These are phyloP conservation scores for Diaporthe batatas DNA, from an alignment of 2,329 filamentous ascomycete genomes.

Conservation along the genomic window DNA sequence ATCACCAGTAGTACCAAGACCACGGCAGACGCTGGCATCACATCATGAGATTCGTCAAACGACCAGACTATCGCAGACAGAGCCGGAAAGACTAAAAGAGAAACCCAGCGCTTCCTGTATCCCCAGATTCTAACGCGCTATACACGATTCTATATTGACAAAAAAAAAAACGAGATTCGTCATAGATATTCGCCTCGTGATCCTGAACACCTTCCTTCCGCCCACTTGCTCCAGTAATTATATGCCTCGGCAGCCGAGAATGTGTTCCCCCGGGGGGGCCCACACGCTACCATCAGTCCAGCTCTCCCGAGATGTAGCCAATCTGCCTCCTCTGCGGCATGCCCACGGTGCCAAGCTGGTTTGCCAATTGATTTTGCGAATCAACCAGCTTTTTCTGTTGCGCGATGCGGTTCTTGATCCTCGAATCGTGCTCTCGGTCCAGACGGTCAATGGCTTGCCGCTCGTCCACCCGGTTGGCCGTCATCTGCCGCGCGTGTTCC, in stretches of 20 bases:
- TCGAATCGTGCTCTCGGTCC: constrained; percentile 60
- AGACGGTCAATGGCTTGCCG: constrained; percentile 64
- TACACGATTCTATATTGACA: constrained; percentile 9
- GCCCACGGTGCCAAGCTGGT: constrained; percentile 50
- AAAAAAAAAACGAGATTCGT: constrained; percentile 8
- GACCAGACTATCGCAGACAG: not conserved
- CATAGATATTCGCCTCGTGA: constrained; percentile 6
- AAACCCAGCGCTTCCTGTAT: constrained; percentile 4
- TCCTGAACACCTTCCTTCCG: constrained; percentile 5
- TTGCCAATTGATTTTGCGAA: constrained; percentile 56
- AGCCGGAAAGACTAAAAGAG: not conserved
- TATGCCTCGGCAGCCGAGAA: constrained; percentile 15
- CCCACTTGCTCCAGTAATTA: constrained; percentile 27
- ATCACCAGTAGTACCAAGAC: constrained; percentile 13
- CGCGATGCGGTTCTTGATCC: constrained; percentile 60
- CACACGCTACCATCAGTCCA: constrained; percentile 53
- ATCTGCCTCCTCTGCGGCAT: constrained; percentile 62
- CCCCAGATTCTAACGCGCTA: not conserved
- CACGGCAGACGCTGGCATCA: constrained; percentile 29
- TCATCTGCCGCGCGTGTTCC: constrained; percentile 63
- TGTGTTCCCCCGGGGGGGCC: not conserved
- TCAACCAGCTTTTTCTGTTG: constrained; percentile 67
- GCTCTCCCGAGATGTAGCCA: constrained; percentile 67
- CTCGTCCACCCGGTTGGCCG: constrained; percentile 63
- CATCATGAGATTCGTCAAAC: constrained; percentile 31